A percentile compares a stretch with the other conserved stretches of the same genome.
These are phyloP conservation scores for Pleurozium schreberi DNA, from an alignment of 225 moss, liverwort and hornwort species.

Conservation along the genomic window DNA sequence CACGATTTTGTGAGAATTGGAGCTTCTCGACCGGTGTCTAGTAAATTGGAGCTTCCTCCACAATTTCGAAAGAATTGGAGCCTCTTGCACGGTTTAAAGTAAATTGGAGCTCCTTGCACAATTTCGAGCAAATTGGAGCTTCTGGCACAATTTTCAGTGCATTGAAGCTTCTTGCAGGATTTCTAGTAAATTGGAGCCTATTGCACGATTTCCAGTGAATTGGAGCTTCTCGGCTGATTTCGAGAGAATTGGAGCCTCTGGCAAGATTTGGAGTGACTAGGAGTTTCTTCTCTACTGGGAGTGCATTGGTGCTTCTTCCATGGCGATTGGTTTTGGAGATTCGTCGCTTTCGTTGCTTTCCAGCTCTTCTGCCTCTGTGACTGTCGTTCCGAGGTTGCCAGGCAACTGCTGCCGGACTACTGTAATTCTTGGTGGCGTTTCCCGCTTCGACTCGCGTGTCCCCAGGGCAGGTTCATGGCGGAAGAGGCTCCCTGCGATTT, in stretches of 20 bases:
- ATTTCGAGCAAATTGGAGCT: background rate
- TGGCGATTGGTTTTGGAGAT: constrained; percentile 10
- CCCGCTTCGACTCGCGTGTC: background rate
- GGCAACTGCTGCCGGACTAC: background rate
- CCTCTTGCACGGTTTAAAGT: background rate
- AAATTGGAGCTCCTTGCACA: background rate
- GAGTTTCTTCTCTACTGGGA: background rate
- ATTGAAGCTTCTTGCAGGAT: background rate
- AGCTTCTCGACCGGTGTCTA: background rate
- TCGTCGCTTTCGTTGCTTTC: background rate
- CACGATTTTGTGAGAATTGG: background rate
- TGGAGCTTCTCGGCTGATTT: background rate
- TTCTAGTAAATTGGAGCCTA: background rate
- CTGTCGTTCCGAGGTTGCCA: background rate
- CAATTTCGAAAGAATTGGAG: background rate
- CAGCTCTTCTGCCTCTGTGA: background rate
- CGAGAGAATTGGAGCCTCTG: no score
- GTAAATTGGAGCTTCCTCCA: no score
- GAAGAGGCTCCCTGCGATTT: background rate
- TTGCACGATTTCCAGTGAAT: background rate
- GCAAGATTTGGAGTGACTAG: background rate
- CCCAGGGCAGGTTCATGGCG: background rate
- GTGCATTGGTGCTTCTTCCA: background rate
- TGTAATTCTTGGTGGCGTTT: background rate
- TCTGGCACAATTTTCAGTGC: background rate